phyloP scores from a whole-genome alignment of 768 basidiomycete genomes.

The Trametes sanguinea region DNA sequence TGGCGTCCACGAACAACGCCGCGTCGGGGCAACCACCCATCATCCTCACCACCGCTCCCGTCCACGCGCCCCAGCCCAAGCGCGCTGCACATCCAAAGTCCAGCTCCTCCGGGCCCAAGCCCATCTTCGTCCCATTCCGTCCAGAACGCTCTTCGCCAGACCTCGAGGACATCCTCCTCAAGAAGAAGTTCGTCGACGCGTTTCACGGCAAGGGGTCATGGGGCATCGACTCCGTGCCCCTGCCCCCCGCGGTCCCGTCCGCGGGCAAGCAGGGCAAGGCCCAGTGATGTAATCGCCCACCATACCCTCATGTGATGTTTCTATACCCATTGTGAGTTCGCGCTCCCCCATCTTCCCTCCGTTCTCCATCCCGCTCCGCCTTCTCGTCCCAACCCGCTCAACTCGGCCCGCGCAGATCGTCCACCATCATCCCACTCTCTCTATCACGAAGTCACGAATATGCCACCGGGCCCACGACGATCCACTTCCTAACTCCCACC shows the following conservation, averaged over 20 bases:
- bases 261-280: slow-evolving; percentile 19
- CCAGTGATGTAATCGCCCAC: slow-evolving; percentile 20
- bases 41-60: slow-evolving; percentile 21
- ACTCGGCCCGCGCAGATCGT: slow-evolving; percentile 16
- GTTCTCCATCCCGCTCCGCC: slow-evolving; percentile 9
- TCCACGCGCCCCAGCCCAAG: slow-evolving; percentile 32
- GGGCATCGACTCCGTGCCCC: slow-evolving; percentile 29
- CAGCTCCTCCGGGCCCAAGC: slow-evolving; percentile 17
- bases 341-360: not conserved
- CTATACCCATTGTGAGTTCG: slow-evolving; percentile 27
- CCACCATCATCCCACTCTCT: not conserved
- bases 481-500: not conserved
- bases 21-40: slow-evolving; percentile 9
- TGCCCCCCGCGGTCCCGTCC: slow-evolving; percentile 18
- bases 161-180: slow-evolving; percentile 45
- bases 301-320: slow-evolving; percentile 25
- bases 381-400: slow-evolving; percentile 8
- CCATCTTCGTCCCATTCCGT: slow-evolving; percentile 55
- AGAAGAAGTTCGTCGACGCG: slow-evolving; percentile 37
- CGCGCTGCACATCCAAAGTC: slow-evolving; percentile 22
- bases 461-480: slow-evolving; percentile 1
- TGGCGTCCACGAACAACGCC: slow-evolving; percentile 8
- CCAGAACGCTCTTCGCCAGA: slow-evolving; percentile 57
- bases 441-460: slow-evolving; percentile 14
- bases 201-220: slow-evolving; percentile 33